Conservation (phyloP, 1,284 basidiomycete genomes). For the Xerocomus amazonicus region DNA sequence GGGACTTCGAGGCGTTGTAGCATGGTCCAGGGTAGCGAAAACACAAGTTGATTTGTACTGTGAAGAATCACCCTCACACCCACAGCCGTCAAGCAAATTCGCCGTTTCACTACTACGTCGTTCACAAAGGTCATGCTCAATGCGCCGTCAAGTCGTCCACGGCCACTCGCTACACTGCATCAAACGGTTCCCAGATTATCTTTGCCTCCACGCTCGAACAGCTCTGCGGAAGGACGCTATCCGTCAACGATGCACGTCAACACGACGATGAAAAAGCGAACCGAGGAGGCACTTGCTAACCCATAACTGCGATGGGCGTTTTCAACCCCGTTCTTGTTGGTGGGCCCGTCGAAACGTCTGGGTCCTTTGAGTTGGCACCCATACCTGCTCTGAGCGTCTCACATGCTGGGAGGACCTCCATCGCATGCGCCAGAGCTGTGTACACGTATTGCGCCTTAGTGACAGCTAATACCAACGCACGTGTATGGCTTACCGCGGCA, state of each 20-base stretch:
- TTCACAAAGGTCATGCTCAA: conserved; percentile 19
- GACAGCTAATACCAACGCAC: conserved; percentile 62
- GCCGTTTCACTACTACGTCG: no score
- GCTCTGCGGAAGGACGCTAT: conserved; percentile 36
- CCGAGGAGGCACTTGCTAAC: conserved; percentile 65
- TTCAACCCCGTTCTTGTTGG: conserved; percentile 38
- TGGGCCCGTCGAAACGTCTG: conserved; percentile 16
- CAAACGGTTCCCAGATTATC: conserved; percentile 36
- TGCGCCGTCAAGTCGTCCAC: conserved; percentile 20
- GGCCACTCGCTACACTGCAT: conserved; percentile 23
- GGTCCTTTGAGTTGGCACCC: conserved; percentile 39
- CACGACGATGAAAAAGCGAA: conserved; percentile 33
- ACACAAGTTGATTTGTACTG: no score
- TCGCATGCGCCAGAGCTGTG: conserved; percentile 64
- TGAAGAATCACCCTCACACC: background rate
- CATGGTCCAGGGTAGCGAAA: no score
- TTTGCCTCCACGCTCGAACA: conserved; percentile 54
- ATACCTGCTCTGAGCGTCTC: conserved; percentile 68
- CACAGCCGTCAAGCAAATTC: no score
- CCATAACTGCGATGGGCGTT: conserved; percentile 68
- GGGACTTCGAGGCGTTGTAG: no score
- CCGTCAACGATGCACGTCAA: background rate
- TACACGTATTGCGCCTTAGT: conserved; percentile 66
- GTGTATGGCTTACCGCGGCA: conserved; percentile 58
- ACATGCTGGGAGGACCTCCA: conserved; percentile 58